Base-by-base conservation (phyloP, 805 yeast species). In the Cyberlindnera mrakii region DNA sequence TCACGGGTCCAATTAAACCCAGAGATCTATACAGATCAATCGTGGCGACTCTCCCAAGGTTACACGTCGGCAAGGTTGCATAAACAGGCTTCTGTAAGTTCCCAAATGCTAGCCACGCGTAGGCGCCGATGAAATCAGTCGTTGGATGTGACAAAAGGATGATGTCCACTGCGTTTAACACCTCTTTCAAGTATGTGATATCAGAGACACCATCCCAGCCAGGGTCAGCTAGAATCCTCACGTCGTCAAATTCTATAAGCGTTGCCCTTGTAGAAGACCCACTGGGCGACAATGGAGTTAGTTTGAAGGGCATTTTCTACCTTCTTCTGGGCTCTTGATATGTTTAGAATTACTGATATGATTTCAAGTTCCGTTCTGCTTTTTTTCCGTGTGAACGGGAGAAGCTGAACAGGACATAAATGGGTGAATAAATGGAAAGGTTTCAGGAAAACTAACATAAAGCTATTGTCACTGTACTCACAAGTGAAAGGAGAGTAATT, bases 81-180 rank as follows among this genome's bases (percentile, higher is more conserved):
- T 85, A 93, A 0, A 84, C 83, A 2, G 89, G 88, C 19, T 90
- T 75, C 30, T 77, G 68, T 19, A 87, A 72, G 5, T 66, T 63
- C 23, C 82, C 78, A 49, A 77, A 80, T 50, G 86, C 77, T 20
- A 93, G 60, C 33, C 80, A 66, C 0, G 84, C 79, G 58, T 76
- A 88, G 0, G 96, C 95, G 19, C 97, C 93, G 3, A 87, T 53
- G 56, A 80, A 89, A 38, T 82, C 80, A 1, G 81, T 70, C 0
- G 96, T 81, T 1, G 96, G 82, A 51, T 93, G 98, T 2, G 97
- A 88, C n/a, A 93, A 63, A 2, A 93, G 60, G 3, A 93, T 76
- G 17, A 84, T 61, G 52, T 88, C 89, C 3, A 85, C 71, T 27
- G 75, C 64, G 2, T 70, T 59, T 2, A 75, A 65, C 9, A 74